phyloP scores from a whole-genome alignment of 768 basidiomycete species.

The Rhodocollybia butyracea region DNA sequence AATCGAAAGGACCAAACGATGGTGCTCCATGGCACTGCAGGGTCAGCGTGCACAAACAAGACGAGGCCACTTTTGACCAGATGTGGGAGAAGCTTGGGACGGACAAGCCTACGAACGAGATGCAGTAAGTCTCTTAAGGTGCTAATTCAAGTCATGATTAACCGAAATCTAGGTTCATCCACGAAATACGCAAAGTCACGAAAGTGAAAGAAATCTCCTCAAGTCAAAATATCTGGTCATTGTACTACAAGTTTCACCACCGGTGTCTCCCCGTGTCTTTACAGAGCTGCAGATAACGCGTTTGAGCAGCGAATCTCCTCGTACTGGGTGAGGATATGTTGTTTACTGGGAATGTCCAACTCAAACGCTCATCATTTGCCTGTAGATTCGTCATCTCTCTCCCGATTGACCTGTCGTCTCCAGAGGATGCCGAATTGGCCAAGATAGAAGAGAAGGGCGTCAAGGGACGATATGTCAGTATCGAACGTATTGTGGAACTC shows the following conservation, averaged over 20 bases:
- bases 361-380: not conserved
- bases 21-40: conserved; percentile 68
- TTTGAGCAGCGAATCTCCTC: conserved; percentile 46
- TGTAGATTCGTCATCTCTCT: conserved; percentile 55
- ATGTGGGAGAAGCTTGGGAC: conserved; percentile 67
- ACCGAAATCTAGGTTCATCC: conserved; percentile 50
- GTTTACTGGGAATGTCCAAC: not conserved
- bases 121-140: conserved; percentile 42
- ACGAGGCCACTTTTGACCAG: conserved; percentile 72
- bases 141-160: not conserved
- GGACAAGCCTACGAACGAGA: conserved; percentile 68
- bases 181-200: conserved; percentile 59
- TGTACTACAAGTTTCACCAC: conserved; percentile 72
- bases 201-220: conserved; percentile 61
- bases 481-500: conserved; percentile 63
- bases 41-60: conserved; percentile 57
- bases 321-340: conserved; percentile 53
- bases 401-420: conserved; percentile 58
- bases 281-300: conserved; percentile 68
- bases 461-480: conserved; percentile 65
- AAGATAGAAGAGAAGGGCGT: conserved; percentile 62
- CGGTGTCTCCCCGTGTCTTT: conserved; percentile 72
- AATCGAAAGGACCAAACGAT: conserved; percentile 50
- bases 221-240: conserved; percentile 64
- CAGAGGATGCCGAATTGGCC: conserved; percentile 50